Conservation (phyloP, 2,329 filamentous ascomycete species). For the Sclerotinia trifoliorum region DNA sequence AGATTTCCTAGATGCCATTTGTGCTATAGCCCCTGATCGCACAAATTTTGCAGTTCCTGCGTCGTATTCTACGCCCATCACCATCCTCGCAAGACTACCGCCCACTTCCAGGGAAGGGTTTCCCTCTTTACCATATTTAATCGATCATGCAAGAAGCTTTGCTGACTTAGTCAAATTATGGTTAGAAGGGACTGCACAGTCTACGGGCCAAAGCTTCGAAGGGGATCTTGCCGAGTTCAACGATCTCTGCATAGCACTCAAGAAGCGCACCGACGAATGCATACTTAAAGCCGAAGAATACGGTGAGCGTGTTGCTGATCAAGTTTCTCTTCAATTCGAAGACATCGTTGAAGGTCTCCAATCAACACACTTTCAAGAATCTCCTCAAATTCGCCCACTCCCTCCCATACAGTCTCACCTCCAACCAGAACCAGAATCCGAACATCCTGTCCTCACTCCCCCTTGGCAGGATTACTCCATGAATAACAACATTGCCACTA, state of each 20-base stretch:
- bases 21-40: constrained; percentile 73
- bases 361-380: constrained; percentile 18
- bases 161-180: constrained; percentile 80
- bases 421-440: constrained; percentile 16
- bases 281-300: constrained; percentile 36
- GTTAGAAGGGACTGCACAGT: constrained; percentile 53
- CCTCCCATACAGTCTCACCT: neutral
- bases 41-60: constrained; percentile 67
- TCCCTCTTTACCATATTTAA: constrained; percentile 86
- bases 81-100: constrained; percentile 80
- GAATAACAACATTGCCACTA: constrained; percentile 7
- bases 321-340: constrained; percentile 34
- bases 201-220: constrained; percentile 29
- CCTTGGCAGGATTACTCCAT: constrained; percentile 25
- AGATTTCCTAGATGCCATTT: constrained; percentile 82
- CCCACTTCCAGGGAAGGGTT: constrained; percentile 85
- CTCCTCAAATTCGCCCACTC: neutral
- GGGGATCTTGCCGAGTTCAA: constrained; percentile 39
- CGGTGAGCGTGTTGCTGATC: constrained; percentile 30
- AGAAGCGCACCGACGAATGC: constrained; percentile 39
- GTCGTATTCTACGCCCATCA: constrained; percentile 88
- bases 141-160: constrained; percentile 84
- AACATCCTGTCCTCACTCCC: constrained; percentile 26
- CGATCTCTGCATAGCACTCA: constrained; percentile 36
- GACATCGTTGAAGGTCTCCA: constrained; percentile 36